These are phyloP conservation scores for Cyberlindnera nakhonratchasimensis DNA, from an alignment of 805 yeast genomes.

Conservation along the genomic window DNA sequence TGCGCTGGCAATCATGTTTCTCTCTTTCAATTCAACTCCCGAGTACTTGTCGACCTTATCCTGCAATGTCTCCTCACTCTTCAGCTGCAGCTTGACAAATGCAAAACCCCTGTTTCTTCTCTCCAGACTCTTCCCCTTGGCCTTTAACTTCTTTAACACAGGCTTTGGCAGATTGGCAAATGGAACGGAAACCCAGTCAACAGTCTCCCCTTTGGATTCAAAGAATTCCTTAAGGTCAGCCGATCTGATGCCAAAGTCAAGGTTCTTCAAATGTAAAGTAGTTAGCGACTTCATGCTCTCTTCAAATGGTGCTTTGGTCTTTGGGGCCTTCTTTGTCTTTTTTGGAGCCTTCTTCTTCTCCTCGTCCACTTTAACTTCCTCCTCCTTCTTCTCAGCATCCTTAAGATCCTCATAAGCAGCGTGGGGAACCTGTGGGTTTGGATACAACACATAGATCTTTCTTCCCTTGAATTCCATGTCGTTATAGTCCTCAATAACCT, in stretches of 20 bases:
- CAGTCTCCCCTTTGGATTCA: conserved; percentile 42
- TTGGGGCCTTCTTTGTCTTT: conserved; percentile 21
- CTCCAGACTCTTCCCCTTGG: conserved; percentile 43
- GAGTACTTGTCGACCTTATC: conserved; percentile 66
- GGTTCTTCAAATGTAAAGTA: conserved; percentile 59
- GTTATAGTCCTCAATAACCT: conserved; percentile 40
- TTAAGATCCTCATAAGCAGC: conserved; percentile 28
- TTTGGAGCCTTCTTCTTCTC: conserved; percentile 6
- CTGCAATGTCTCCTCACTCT: conserved; percentile 44
- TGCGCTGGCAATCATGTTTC: conserved; percentile 61
- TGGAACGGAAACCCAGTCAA: conserved; percentile 60
- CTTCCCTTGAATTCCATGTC: conserved; percentile 44
- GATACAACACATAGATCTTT: conserved; percentile 48
- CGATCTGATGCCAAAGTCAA: conserved; percentile 58
- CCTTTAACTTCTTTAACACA: conserved; percentile 41
- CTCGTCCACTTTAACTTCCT: conserved; percentile 2
- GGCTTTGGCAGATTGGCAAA: conserved; percentile 43
- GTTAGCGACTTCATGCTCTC: conserved; percentile 40
- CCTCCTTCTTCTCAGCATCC: conserved; percentile 4
- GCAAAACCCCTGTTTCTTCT: conserved; percentile 59
- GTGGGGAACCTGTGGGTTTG: conserved; percentile 52
- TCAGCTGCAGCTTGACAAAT: conserved; percentile 46
- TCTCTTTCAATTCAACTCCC: conserved; percentile 63
- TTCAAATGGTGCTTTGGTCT: conserved; percentile 32
- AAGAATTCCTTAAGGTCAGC: conserved; percentile 50